A percentile compares a stretch with the other conserved stretches of the same genome.
Evolutionary conservation across 192 early-diverging fungal species (phyloP).

Genomic region (Podochytrium sp.): DNA sequence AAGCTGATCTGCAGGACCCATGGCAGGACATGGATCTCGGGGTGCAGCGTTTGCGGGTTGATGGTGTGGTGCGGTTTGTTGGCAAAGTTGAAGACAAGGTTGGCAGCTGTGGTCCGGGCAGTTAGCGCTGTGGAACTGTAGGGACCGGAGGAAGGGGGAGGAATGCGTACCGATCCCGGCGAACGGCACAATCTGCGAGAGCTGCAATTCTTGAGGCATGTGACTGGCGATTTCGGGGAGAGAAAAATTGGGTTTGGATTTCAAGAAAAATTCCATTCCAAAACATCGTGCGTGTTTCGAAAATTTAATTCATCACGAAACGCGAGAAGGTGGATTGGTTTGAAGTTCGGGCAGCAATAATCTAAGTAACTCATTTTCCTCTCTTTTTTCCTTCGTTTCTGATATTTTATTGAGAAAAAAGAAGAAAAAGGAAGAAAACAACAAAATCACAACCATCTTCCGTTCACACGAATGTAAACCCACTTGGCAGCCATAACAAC

Average conservation of each 20-base stretch:
- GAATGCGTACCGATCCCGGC: slow-evolving; percentile 20
- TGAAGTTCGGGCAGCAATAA: too few relatives aligned
- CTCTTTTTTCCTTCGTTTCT: not conserved
- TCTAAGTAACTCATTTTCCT: too few relatives aligned
- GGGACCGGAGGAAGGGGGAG: not conserved
- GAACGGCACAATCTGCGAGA: slow-evolving; percentile 31
- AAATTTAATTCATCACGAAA: too few relatives aligned
- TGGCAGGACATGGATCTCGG: slow-evolving; percentile 29
- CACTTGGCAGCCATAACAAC: not conserved
- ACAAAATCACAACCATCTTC: not conserved
- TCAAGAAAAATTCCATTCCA: too few relatives aligned
- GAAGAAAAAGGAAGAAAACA: too few relatives aligned
- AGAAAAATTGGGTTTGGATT: too few relatives aligned
- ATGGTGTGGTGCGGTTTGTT: slow-evolving; percentile 21
- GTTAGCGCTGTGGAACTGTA: not conserved
- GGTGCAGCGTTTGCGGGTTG: slow-evolving; percentile 1
- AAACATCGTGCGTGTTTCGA: too few relatives aligned
- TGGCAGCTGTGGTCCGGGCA: not conserved
- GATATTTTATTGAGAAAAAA: too few relatives aligned
- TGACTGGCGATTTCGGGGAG: not conserved
- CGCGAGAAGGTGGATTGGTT: too few relatives aligned
- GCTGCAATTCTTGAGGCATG: slow-evolving; percentile 1
- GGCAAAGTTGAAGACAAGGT: slow-evolving; percentile 11
- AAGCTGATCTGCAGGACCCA: slow-evolving; percentile 32
- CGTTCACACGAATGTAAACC: not conserved